Base-by-base conservation (phyloP, 331 rosid species). In the Malus hybrid region DNA sequence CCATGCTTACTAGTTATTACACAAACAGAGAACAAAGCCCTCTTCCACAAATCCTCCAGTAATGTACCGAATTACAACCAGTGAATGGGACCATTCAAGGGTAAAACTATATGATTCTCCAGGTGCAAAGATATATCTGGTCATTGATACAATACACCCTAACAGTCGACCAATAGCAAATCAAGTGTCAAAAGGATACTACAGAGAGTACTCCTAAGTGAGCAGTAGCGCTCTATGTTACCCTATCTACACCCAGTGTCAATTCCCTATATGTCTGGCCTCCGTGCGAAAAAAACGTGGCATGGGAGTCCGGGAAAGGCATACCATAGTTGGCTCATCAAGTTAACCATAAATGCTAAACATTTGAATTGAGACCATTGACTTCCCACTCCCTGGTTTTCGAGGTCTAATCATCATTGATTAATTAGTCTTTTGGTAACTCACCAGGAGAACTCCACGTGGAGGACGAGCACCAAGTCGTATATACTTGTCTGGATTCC, bases 381-480 rank as follows among this genome's bases (percentile, higher is more conserved):
- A 56, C 70, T 69, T 59, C 56, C 29, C 39, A n/a, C n/a, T 71
- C 54, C 6, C 10, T 12, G 14, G 54, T 7, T 54, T 56, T 52
- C 24, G 74, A 42, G 65, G 27, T 16, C 57, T 27, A 60, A 78
- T n/a, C 74, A 65, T 61, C 62, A 76, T 56, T 46, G 54, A 46
- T 13, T 46, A 46, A 46, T 56, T 39, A 69, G 65, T 71, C 66
- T 39, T 80, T 46, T 46, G 54, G 69, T 71, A 79, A 85, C 98
- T 91, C 85, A 93, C 99, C 99, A 94, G 80, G 59, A 94, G 97
- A 78, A 94, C 99, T 79, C 97, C 99, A 54, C 97, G 93, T 65
- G 99, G 97, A 81, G 99, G 99, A 81, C 97, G 97, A 65, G 99
- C 99, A 84, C 99, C 99, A 77, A 94, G 91, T 64, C 97, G 86